Percentiles rank a stretch among this genome's conserved stretches.
These are phyloP conservation scores for Neotropicomus parvogracilis DNA, from an alignment of 1,284 basidiomycete genomes.

Conservation along the genomic window DNA sequence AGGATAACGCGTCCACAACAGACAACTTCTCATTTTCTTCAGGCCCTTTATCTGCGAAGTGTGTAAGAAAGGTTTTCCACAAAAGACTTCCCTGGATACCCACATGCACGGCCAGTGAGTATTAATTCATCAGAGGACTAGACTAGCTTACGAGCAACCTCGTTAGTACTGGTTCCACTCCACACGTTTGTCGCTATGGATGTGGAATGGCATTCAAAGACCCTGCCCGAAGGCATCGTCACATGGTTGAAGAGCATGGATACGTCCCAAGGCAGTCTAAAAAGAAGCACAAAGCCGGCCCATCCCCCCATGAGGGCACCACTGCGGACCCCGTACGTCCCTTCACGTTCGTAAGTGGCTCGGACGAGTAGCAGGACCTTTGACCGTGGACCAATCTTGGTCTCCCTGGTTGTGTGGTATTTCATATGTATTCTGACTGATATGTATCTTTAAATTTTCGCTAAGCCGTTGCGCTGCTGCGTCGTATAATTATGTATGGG, in stretches of 20 bases:
- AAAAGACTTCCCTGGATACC: slow-evolving; percentile 59
- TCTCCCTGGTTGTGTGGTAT: slow-evolving; percentile 11
- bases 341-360: slow-evolving; percentile 33
- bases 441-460: slow-evolving; percentile 31
- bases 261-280: slow-evolving; percentile 48
- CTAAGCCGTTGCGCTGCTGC: slow-evolving; percentile 6
- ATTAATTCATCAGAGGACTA: slow-evolving; percentile 5
- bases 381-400: slow-evolving; percentile 1
- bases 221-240: slow-evolving; percentile 58
- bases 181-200: slow-evolving; percentile 50
- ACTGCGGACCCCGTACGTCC: slow-evolving; percentile 33
- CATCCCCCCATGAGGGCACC: slow-evolving; percentile 23
- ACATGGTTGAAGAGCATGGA: slow-evolving; percentile 52
- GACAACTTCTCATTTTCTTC: slow-evolving; percentile 14
- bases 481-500: slow-evolving; percentile 23
- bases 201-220: slow-evolving; percentile 58
- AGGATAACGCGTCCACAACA: slow-evolving; percentile 23
- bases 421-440: slow-evolving; percentile 26
- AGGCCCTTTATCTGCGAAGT: slow-evolving; percentile 55
- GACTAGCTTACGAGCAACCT: slow-evolving; percentile 11
- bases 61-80: slow-evolving; percentile 54
- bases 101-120: slow-evolving; percentile 61
- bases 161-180: slow-evolving; percentile 51
- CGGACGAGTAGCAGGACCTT: slow-evolving; percentile 22
- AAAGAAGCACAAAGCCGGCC: slow-evolving; percentile 39